phyloP scores from a whole-genome alignment of 2,329 filamentous ascomycete species.

The Calonectria naviculata region DNA sequence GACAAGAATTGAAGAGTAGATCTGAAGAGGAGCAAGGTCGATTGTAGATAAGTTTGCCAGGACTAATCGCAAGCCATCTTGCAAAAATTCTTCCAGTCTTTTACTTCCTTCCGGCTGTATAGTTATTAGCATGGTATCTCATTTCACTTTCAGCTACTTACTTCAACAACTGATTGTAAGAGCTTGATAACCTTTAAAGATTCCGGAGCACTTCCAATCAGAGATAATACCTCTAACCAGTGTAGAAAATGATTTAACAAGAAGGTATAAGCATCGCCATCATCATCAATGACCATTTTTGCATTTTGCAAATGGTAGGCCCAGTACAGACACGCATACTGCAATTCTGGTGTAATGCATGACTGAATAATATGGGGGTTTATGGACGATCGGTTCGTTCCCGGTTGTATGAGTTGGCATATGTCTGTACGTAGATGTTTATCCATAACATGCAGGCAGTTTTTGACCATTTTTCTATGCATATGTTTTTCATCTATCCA shows the following conservation, averaged over 20 bases:
- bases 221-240: background rate
- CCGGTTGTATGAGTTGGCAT: background rate
- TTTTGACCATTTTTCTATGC: background rate
- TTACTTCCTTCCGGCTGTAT: background rate
- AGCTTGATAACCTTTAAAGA: background rate
- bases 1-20: constrained; percentile 4
- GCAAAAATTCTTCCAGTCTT: background rate
- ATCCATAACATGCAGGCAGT: background rate
- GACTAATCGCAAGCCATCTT: background rate
- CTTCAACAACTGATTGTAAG: background rate
- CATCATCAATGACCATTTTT: background rate
- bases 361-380: background rate
- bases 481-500: constrained; percentile 33
- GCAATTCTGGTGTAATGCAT: background rate
- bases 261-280: background rate
- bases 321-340: background rate
- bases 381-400: background rate
- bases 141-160: background rate
- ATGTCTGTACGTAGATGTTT: background rate
- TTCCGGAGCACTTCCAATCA: background rate
- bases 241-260: background rate
- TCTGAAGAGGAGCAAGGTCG: background rate
- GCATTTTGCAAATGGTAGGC: background rate
- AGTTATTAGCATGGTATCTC: background rate
- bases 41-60: background rate